phyloP scores from a whole-genome alignment of 179 eudicot genomes.

The Nepenthes alata region DNA sequence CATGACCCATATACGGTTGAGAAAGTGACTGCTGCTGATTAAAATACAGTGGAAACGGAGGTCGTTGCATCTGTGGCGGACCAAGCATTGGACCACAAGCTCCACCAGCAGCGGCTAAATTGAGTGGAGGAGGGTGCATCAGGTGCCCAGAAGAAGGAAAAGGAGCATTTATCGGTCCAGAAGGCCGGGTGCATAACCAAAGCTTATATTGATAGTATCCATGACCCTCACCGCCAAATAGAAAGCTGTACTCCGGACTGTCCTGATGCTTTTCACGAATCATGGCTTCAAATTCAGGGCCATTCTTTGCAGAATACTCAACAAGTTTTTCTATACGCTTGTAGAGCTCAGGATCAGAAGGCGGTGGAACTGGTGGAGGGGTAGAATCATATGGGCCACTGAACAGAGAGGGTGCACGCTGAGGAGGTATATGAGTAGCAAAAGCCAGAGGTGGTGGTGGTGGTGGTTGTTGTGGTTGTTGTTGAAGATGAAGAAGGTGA shows the following conservation, averaged over 20 bases:
- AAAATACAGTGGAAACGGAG: slow-evolving; percentile 47
- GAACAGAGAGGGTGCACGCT: slow-evolving; percentile 45
- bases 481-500: slow-evolving; percentile 66
- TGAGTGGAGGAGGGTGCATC: slow-evolving; percentile 51
- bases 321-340: slow-evolving; percentile 84
- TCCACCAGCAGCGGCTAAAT: slow-evolving; percentile 19
- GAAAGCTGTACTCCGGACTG: slow-evolving; percentile 71
- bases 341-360: slow-evolving; percentile 75
- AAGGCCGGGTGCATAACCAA: slow-evolving; percentile 51
- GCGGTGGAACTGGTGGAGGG: slow-evolving; percentile 72
- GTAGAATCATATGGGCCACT: slow-evolving; percentile 59
- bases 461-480: slow-evolving; percentile 55
- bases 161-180: slow-evolving; percentile 53
- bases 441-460: slow-evolving; percentile 52
- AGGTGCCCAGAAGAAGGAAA: slow-evolving; percentile 48
- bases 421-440: slow-evolving; percentile 72
- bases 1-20: slow-evolving; percentile 58
- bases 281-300: slow-evolving; percentile 89
- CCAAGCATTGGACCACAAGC: slow-evolving; percentile 34
- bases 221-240: slow-evolving; percentile 93
- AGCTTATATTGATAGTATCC: slow-evolving; percentile 82
- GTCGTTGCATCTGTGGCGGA: slow-evolving; percentile 49
- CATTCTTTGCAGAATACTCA: slow-evolving; percentile 75
- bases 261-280: slow-evolving; percentile 75
- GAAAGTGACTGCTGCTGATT: slow-evolving; percentile 51